Evolutionary conservation across 768 basidiomycete genomes (phyloP).

Genomic region (Agaricus sinodeliciosus): DNA sequence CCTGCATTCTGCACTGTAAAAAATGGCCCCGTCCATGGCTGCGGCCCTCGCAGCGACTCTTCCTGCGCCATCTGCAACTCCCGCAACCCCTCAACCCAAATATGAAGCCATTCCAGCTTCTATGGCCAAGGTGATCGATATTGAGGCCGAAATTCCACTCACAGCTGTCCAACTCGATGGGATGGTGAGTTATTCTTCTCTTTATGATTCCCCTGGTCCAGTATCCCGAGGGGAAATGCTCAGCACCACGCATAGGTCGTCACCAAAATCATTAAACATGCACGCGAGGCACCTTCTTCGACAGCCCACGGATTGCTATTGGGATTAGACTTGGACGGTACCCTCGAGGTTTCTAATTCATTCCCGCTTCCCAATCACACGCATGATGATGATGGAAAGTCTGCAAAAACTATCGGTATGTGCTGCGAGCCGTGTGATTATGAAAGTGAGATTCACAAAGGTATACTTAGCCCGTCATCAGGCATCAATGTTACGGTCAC

Average conservation of each 20-base stretch:
- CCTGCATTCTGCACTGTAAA: conserved; percentile 13
- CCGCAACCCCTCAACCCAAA: conserved; percentile 55
- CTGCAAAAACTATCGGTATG: conserved; percentile 69
- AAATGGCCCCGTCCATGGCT: conserved; percentile 81
- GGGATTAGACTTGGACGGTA: conserved; percentile 88
- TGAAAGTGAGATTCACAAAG: conserved; percentile 9
- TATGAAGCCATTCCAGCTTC: conserved; percentile 89
- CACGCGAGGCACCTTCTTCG: conserved; percentile 68
- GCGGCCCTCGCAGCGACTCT: conserved; percentile 84
- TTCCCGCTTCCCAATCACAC: conserved; percentile 75
- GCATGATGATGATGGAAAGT: conserved; percentile 77
- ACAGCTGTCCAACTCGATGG: conserved; percentile 80
- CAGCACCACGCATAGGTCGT: conserved; percentile 54
- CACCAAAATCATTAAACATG: conserved; percentile 90
- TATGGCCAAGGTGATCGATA: conserved; percentile 90
- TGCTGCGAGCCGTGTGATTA: conserved; percentile 7
- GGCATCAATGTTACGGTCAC: conserved; percentile 73
- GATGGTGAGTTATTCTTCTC: conserved; percentile 47
- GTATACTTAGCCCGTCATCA: conserved; percentile 65
- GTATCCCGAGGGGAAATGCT: not conserved
- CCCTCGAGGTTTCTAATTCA: conserved; percentile 85
- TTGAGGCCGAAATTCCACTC: conserved; percentile 84
- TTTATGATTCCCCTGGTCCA: not conserved
- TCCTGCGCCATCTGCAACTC: conserved; percentile 56
- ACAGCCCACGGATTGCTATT: conserved; percentile 80